A percentile compares a stretch with the other conserved stretches of the same genome.
These are phyloP conservation scores for Nakaseomyces kungkrabaensis DNA, from an alignment of 1,139 yeast genomes.

Conservation along the genomic window DNA sequence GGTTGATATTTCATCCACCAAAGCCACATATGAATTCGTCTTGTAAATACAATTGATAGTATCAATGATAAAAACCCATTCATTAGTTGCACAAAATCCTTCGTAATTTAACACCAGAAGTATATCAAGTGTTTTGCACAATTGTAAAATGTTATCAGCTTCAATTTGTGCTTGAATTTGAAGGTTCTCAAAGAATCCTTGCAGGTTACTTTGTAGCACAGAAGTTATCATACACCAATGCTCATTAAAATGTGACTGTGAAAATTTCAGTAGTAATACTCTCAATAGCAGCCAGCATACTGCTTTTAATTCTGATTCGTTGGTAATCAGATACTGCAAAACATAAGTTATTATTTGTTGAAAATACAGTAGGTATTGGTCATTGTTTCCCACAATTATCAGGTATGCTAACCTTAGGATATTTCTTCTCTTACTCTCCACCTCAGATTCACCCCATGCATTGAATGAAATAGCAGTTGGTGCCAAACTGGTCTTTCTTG, in stretches of 20 bases:
- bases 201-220: conserved; percentile 47
- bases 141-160: conserved; percentile 40
- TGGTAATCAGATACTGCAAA: conserved; percentile 20
- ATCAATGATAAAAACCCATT: conserved; percentile 79
- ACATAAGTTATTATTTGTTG: conserved; percentile 19
- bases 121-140: conserved; percentile 71
- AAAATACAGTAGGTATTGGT: conserved; percentile 38
- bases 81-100: conserved; percentile 62
- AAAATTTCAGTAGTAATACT: conserved; percentile 50
- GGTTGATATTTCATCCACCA: conserved; percentile 42
- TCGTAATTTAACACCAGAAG: conserved; percentile 58
- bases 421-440: conserved; percentile 20
- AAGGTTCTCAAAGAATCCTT: conserved; percentile 32
- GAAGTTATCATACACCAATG: conserved; percentile 64
- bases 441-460: conserved; percentile 26
- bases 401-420: conserved; percentile 43
- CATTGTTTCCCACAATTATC: conserved; percentile 49
- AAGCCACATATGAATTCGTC: conserved; percentile 31
- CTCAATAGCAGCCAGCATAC: conserved; percentile 44
- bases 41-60: conserved; percentile 53
- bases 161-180: conserved; percentile 34
- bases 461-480: conserved; percentile 26
- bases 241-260: conserved; percentile 54
- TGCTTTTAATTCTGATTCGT: conserved; percentile 16
- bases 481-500: conserved; percentile 22